These are phyloP conservation scores for Paramecium octaurelia DNA, from an alignment of 73 alveolate genomes.

Conservation along the genomic window DNA sequence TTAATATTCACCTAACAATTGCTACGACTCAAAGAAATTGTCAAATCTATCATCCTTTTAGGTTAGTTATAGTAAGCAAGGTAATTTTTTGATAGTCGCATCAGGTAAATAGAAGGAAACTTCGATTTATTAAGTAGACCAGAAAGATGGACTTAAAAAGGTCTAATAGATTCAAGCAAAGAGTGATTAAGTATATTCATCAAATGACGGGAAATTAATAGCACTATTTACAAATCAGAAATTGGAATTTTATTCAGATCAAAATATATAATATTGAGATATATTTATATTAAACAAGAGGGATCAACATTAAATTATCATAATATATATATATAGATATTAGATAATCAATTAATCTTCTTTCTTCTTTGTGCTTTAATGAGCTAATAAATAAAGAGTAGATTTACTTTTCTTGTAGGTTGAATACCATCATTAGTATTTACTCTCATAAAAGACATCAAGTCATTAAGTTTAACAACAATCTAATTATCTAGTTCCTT, in stretches of 20 bases:
- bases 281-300: not conserved
- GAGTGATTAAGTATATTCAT: not conserved
- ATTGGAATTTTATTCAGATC: not conserved
- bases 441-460: not conserved
- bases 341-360: not conserved
- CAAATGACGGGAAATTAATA: not conserved
- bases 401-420: not conserved
- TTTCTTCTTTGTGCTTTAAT: slow-evolving; percentile 1
- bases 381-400: not conserved
- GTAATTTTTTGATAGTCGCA: not conserved
- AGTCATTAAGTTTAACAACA: not conserved
- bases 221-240: not conserved
- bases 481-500: not conserved
- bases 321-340: too few species aligned
- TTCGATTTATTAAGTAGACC: not conserved
- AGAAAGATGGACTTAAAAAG: not conserved
- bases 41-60: not conserved
- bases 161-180: not conserved
- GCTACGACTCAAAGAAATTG: not conserved
- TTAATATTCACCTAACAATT: not conserved
- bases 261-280: not conserved
- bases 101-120: not conserved
- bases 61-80: not conserved
- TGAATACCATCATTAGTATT: not conserved
- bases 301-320: not conserved